Evolutionary conservation across 768 basidiomycete species (phyloP).

Genomic region (Candolleomyces eurysporus): DNA sequence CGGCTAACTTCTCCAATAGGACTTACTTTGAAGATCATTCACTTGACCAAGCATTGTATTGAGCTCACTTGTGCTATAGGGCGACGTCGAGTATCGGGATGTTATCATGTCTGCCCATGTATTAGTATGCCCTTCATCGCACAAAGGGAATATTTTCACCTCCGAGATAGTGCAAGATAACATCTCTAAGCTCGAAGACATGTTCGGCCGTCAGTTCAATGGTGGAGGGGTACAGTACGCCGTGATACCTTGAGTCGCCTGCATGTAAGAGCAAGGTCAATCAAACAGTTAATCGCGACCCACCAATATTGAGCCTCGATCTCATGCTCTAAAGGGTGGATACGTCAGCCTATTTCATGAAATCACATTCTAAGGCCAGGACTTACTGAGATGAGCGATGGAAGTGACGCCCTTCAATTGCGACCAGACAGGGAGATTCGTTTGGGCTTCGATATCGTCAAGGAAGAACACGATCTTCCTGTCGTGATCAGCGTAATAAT

Average conservation of each 20-base stretch:
- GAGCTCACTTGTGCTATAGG: constrained; percentile 34
- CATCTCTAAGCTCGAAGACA: constrained; percentile 35
- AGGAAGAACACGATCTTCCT: constrained; percentile 54
- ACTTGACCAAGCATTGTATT: constrained; percentile 33
- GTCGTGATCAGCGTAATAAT: constrained; percentile 39
- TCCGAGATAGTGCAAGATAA: constrained; percentile 36
- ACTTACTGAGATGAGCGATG: constrained; percentile 41
- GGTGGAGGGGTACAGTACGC: constrained; percentile 31
- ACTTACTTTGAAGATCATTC: constrained; percentile 33
- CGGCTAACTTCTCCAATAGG: not conserved
- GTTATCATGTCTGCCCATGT: constrained; percentile 34
- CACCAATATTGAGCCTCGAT: constrained; percentile 43
- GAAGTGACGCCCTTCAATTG: constrained; percentile 36
- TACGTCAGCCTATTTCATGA: not conserved
- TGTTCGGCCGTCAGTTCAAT: constrained; percentile 20
- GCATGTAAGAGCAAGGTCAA: not conserved
- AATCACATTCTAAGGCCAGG: not conserved
- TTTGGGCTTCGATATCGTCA: constrained; percentile 36
- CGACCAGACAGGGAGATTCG: constrained; percentile 23
- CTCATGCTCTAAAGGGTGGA: constrained; percentile 29
- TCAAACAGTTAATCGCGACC: not conserved
- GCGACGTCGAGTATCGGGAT: constrained; percentile 37
- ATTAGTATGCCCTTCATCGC: not conserved
- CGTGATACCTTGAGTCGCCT: constrained; percentile 29
- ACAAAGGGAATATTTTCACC: constrained; percentile 18